Conservation (phyloP, 2,329 filamentous ascomycete species). For the Neofusicoccum ribis region DNA sequence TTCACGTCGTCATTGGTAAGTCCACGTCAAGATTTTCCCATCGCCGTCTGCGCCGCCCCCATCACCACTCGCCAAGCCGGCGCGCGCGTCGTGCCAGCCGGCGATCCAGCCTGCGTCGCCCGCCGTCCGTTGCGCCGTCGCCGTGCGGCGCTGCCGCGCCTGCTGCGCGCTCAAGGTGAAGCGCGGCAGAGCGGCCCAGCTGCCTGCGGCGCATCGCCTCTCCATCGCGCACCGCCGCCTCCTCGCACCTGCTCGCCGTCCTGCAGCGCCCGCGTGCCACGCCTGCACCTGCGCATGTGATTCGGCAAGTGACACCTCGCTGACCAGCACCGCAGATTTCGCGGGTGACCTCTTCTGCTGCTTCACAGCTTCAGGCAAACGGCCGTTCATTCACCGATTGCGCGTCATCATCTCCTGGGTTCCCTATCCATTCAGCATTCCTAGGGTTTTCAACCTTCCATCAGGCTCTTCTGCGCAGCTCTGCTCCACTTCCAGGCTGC, state of each 20-base stretch:
- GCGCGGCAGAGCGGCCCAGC: neutral
- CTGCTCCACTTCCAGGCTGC: constrained; percentile 25
- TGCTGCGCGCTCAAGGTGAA: neutral
- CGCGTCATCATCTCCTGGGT: constrained; percentile 30
- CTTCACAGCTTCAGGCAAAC: constrained; percentile 29
- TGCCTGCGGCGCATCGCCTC: constrained; percentile 10
- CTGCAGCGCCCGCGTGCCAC: constrained; percentile 29
- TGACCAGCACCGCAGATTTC: constrained; percentile 31
- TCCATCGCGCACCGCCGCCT: constrained; percentile 1
- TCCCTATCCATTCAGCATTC: constrained; percentile 26
- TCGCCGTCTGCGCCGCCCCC: neutral
- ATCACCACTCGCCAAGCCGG: constrained; percentile 4
- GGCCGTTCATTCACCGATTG: constrained; percentile 35
- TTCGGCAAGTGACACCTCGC: constrained; percentile 28
- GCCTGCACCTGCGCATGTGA: constrained; percentile 32
- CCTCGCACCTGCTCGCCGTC: neutral
- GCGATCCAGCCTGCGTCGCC: neutral
- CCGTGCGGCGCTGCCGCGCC: neutral
- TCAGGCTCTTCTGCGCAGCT: constrained; percentile 26
- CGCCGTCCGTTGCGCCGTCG: neutral
- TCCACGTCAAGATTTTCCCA: constrained; percentile 21
- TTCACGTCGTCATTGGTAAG: constrained; percentile 23
- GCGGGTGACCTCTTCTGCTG: constrained; percentile 28
- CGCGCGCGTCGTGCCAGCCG: neutral
- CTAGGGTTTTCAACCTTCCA: constrained; percentile 15